These are phyloP conservation scores for Ogataea hybrid DNA, from an alignment of 1,139 yeast genomes.

Conservation along the genomic window DNA sequence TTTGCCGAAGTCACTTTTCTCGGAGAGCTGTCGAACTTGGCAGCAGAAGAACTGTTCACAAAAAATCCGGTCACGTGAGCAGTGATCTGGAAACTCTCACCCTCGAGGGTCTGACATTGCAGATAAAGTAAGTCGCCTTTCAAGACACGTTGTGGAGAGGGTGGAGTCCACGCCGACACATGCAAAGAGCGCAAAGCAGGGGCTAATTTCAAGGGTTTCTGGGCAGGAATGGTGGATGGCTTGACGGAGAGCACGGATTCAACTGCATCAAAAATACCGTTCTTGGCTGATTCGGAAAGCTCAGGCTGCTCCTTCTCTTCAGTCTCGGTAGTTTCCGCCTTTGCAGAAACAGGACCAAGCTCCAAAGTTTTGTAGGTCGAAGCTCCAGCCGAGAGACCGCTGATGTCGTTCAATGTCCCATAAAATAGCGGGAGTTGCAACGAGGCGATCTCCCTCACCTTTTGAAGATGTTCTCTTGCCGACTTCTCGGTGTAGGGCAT, in stretches of 20 bases:
- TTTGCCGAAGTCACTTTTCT: slow-evolving; percentile 35
- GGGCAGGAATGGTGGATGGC: slow-evolving; percentile 19
- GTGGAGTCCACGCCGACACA: slow-evolving; percentile 86
- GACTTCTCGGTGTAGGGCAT: slow-evolving; percentile 46
- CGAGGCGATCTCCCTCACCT: slow-evolving; percentile 46
- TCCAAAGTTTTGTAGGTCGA: slow-evolving; percentile 35
- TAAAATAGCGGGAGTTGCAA: slow-evolving; percentile 30
- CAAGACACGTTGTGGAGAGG: slow-evolving; percentile 45
- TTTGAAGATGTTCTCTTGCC: slow-evolving; percentile 45
- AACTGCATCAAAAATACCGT: slow-evolving; percentile 27
- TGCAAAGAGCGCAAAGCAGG: slow-evolving; percentile 55
- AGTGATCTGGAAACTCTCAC: slow-evolving; percentile 75
- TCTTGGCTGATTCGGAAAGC: slow-evolving; percentile 35
- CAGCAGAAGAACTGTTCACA: slow-evolving; percentile 65
- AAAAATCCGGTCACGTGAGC: slow-evolving; percentile 77
- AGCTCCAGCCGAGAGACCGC: slow-evolving; percentile 40
- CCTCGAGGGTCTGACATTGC: slow-evolving; percentile 73
- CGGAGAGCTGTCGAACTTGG: slow-evolving; percentile 65
- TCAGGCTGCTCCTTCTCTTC: slow-evolving; percentile 15
- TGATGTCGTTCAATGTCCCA: slow-evolving; percentile 29
- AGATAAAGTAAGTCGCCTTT: slow-evolving; percentile 83
- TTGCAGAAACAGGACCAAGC: slow-evolving; percentile 29
- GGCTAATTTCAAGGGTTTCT: slow-evolving; percentile 28
- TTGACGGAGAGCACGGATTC: slow-evolving; percentile 15
- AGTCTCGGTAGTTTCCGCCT: slow-evolving; percentile 18